Conservation (phyloP, 2,329 filamentous ascomycete genomes). For the Hirsutella thompsonii region DNA sequence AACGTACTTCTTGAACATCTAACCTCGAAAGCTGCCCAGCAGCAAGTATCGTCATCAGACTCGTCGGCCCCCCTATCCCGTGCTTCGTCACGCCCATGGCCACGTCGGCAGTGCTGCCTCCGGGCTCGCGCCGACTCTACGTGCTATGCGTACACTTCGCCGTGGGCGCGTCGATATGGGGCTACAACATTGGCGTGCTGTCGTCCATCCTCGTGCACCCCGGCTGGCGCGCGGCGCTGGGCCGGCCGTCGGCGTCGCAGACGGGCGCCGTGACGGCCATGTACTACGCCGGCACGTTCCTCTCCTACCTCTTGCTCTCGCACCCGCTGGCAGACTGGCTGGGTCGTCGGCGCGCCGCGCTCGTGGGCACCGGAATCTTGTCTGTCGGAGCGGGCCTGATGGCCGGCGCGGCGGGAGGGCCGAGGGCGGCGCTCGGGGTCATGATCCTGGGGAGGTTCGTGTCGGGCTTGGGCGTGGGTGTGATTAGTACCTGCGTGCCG, state of each 20-base stretch:
- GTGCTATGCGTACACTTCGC: constrained; percentile 37
- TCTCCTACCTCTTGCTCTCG: constrained; percentile 40
- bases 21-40: too few species aligned
- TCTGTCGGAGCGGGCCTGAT: constrained; percentile 26
- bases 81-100: too few species aligned
- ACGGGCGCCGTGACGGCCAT: constrained; percentile 41
- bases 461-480: constrained; percentile 37
- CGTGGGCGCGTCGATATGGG: constrained; percentile 43
- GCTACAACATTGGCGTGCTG: constrained; percentile 45
- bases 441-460: constrained; percentile 39
- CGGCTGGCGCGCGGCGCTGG: constrained; percentile 35
- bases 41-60: too few species aligned
- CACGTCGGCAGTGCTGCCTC: neutral
- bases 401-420: too few species aligned
- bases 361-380: constrained; percentile 31
- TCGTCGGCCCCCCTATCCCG: too few species aligned
- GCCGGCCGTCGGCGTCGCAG: constrained; percentile 27
- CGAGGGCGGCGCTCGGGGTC: constrained; percentile 24
- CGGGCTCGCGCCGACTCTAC: constrained; percentile 24
- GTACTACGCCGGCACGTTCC: constrained; percentile 44
- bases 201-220: constrained; percentile 42
- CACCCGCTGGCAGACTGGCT: constrained; percentile 36
- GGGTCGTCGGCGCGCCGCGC: constrained; percentile 37
- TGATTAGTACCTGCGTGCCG: constrained; percentile 43
- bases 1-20: too few species aligned